These are phyloP conservation scores for Suhomyces emberorum DNA, from an alignment of 805 yeast species.

Conservation along the genomic window DNA sequence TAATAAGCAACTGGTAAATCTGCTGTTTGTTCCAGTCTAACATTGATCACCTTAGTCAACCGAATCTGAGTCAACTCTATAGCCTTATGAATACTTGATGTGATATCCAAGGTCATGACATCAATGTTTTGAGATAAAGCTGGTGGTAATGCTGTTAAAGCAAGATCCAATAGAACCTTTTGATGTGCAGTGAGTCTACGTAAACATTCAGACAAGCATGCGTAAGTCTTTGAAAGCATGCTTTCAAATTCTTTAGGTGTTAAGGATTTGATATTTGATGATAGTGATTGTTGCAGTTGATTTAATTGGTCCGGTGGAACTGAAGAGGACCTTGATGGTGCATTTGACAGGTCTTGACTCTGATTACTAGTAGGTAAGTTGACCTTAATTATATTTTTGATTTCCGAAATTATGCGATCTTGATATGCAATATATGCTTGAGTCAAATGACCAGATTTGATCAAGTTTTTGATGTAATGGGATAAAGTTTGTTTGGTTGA, in stretches of 20 bases:
- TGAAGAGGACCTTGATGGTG: conserved; percentile 28
- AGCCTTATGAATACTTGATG: conserved; percentile 60
- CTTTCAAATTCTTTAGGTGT: conserved; percentile 72
- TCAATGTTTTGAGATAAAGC: conserved; percentile 22
- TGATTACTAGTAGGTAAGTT: conserved; percentile 48
- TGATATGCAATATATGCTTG: conserved; percentile 64
- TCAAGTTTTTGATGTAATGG: conserved; percentile 51
- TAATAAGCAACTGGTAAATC: conserved; percentile 58
- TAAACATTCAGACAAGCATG: conserved; percentile 67
- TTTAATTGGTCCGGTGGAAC: conserved; percentile 20
- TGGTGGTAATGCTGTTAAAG: conserved; percentile 38
- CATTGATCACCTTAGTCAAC: conserved; percentile 71
- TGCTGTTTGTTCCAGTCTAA: conserved; percentile 69
- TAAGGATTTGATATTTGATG: conserved; percentile 56
- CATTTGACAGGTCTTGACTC: conserved; percentile 20
- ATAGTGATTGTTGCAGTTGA: conserved; percentile 17
- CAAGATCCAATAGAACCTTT: conserved; percentile 69
- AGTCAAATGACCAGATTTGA: conserved; percentile 57
- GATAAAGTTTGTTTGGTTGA: conserved; percentile 40
- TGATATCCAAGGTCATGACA: conserved; percentile 63
- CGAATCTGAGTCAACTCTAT: conserved; percentile 73
- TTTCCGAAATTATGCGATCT: conserved; percentile 63
- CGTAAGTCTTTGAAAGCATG: conserved; percentile 60
- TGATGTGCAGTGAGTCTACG: conserved; percentile 76
- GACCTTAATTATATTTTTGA: conserved; percentile 66